Evolutionary conservation across 2,329 filamentous ascomycete genomes (phyloP).

Genomic region (Aspergillus brunneoviolaceus): DNA sequence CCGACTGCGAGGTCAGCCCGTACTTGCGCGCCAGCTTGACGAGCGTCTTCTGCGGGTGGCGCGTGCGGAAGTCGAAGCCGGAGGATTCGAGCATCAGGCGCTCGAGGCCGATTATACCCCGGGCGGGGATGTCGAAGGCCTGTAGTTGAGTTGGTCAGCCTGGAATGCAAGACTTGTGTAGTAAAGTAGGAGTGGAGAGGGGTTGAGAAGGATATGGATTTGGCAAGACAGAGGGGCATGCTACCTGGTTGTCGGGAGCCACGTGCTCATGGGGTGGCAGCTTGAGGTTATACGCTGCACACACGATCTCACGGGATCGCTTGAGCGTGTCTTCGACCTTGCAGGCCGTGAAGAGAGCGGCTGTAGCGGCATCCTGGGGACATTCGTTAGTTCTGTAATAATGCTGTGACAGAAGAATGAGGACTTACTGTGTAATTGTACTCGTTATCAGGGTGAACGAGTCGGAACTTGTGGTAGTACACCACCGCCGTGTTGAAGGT

Average conservation of each 20-base stretch:
- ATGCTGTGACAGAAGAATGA: neutral
- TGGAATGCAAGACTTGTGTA: too few species aligned
- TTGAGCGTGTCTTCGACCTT: constrained; percentile 98
- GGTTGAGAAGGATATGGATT: too few species aligned
- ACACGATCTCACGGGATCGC: constrained; percentile 90
- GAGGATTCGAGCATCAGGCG: constrained; percentile 89
- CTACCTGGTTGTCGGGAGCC: constrained; percentile 78
- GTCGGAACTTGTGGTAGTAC: constrained; percentile 91
- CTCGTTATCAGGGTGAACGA: constrained; percentile 79
- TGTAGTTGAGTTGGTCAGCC: constrained; percentile 34
- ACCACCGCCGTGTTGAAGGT: constrained; percentile 90
- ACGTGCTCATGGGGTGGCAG: constrained; percentile 64
- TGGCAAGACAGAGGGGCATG: constrained; percentile 18
- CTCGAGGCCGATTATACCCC: constrained; percentile 84
- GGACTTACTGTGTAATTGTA: constrained; percentile 66
- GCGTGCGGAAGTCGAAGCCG: constrained; percentile 88
- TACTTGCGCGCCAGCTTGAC: constrained; percentile 72
- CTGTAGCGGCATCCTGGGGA: constrained; percentile 74
- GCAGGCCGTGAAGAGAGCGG: constrained; percentile 86
- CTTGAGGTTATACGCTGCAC: constrained; percentile 84
- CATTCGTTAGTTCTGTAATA: constrained; percentile 6
- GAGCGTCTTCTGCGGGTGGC: constrained; percentile 81
- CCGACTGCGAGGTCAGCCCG: constrained; percentile 51
- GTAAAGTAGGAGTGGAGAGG: neutral
- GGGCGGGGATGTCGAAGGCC: constrained; percentile 77